A percentile compares a stretch with the other conserved stretches of the same genome.
Evolutionary conservation across 2,329 filamentous ascomycete genomes (phyloP).

Genomic region (Trichoderma semiorbis): DNA sequence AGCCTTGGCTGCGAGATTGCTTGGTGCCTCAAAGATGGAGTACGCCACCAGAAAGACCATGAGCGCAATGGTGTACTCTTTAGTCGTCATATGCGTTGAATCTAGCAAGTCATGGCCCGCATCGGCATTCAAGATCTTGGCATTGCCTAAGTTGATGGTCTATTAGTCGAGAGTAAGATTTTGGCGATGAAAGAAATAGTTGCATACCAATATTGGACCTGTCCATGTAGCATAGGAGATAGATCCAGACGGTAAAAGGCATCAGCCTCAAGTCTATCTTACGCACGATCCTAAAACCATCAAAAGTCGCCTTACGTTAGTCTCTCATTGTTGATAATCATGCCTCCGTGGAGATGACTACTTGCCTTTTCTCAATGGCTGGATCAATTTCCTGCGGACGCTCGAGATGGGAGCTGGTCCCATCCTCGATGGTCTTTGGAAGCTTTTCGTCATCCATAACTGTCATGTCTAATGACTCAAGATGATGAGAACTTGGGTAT

Average conservation of each 20-base stretch:
- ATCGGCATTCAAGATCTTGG: neutral
- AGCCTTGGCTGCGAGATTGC: constrained; percentile 1
- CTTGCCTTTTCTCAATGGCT: neutral
- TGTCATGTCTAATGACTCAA: neutral
- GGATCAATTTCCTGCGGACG: neutral
- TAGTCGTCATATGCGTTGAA: neutral
- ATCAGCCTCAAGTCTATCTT: neutral
- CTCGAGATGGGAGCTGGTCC: neutral
- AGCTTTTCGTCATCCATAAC: neutral
- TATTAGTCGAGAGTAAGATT: neutral
- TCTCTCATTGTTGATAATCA: no score
- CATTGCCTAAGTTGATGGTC: neutral
- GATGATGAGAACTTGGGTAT: neutral
- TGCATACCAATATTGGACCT: constrained; percentile 1
- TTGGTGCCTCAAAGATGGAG: neutral
- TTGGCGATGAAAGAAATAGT: neutral
- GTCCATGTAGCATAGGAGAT: neutral
- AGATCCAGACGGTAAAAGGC: constrained; percentile 2
- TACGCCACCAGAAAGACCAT: neutral
- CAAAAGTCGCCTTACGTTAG: neutral
- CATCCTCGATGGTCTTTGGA: constrained; percentile 2
- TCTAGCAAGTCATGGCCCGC: neutral
- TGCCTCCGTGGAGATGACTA: neutral
- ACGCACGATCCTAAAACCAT: neutral
- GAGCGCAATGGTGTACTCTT: neutral